These are phyloP conservation scores for Fusarium austroafricanum DNA, from an alignment of 2,329 filamentous ascomycete species.

Conservation along the genomic window DNA sequence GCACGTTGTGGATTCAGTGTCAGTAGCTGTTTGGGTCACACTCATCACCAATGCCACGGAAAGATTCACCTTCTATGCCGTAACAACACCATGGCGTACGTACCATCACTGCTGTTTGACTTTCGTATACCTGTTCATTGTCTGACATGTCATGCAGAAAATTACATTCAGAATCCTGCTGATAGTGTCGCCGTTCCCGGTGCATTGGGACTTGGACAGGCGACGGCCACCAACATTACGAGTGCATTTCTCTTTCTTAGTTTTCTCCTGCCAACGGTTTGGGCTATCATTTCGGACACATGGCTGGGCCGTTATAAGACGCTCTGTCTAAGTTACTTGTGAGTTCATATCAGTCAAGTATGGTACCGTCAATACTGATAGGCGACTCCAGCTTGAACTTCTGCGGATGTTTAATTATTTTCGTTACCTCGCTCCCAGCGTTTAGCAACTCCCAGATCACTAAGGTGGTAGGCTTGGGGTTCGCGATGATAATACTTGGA, in stretches of 20 bases:
- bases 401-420: neutral
- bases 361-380: neutral
- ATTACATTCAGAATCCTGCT: neutral
- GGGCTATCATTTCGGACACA: neutral
- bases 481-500: neutral
- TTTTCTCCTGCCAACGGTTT: neutral
- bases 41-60: neutral
- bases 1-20: neutral
- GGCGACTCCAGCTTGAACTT: neutral
- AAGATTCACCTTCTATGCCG: conserved; percentile 1
- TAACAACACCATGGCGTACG: conserved; percentile 4
- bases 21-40: neutral
- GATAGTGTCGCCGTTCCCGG: neutral
- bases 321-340: neutral
- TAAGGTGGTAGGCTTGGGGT: neutral
- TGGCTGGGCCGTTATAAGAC: neutral
- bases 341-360: neutral
- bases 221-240: neutral
- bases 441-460: neutral
- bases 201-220: neutral
- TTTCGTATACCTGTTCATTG: too few species aligned
- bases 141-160: neutral
- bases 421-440: neutral
- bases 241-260: conserved; percentile 1
- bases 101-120: neutral